Conservation (phyloP, 495 filamentous ascomycete genomes). For the Bacidia gigantensis region DNA sequence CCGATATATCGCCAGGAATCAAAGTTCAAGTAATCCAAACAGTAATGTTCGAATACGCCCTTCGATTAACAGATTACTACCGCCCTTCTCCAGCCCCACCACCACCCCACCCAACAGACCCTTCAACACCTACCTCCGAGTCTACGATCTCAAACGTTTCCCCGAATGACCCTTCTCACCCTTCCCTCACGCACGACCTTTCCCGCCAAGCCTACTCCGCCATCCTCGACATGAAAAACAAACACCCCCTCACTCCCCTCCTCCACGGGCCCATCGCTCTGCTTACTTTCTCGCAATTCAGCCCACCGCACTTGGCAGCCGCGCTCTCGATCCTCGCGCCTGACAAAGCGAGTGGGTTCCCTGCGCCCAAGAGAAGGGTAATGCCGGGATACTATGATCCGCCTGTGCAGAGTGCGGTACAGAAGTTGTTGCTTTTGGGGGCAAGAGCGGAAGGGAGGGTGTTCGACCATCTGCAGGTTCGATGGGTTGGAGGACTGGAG, state of each 20-base stretch:
- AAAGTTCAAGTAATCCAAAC: constrained; percentile 72
- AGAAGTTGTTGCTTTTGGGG: constrained; percentile 76
- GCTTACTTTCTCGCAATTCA: constrained; percentile 68
- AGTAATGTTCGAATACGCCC: constrained; percentile 73
- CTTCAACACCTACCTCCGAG: constrained; percentile 21
- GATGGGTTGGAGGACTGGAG: constrained; percentile 75
- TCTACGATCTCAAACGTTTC: constrained; percentile 18
- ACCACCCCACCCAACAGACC: constrained; percentile 17
- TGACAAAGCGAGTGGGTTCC: constrained; percentile 48
- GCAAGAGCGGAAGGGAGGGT: constrained; percentile 70
- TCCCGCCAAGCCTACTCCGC: constrained; percentile 54
- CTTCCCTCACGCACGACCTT: constrained; percentile 57
- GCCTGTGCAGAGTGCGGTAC: constrained; percentile 59
- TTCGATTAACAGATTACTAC: constrained; percentile 79
- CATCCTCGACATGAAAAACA: constrained; percentile 36
- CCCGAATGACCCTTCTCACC: constrained; percentile 20
- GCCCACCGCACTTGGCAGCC: constrained; percentile 66
- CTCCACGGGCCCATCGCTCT: constrained; percentile 67
- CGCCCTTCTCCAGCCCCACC: constrained; percentile 32
- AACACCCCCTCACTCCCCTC: constrained; percentile 58
- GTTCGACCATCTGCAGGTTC: constrained; percentile 65
- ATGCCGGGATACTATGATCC: constrained; percentile 71
- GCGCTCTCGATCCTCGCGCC: constrained; percentile 65
- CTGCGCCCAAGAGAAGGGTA: constrained; percentile 56
- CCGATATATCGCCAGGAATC: constrained; percentile 40